Evolutionary conservation across 495 filamentous ascomycete genomes (phyloP).

Genomic region (Pyrenula massariospora): DNA sequence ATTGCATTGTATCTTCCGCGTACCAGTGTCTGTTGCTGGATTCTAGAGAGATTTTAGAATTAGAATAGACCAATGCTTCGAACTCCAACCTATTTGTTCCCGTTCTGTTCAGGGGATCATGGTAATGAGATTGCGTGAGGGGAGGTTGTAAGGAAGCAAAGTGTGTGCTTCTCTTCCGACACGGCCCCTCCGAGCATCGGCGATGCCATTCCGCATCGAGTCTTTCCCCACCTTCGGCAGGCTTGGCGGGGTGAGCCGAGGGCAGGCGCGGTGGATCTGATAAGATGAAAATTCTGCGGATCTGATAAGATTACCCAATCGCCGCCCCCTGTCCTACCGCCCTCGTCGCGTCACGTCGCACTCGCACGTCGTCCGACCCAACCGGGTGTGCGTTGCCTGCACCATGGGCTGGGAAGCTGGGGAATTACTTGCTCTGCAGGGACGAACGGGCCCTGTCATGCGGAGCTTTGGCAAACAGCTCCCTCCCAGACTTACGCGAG

Average conservation of each 20-base stretch:
- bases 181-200: background rate
- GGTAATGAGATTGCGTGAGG: too few species aligned
- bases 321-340: background rate
- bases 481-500: background rate
- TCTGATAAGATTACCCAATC: constrained; percentile 2
- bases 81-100: too few species aligned
- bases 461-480: background rate
- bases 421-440: background rate
- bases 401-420: background rate
- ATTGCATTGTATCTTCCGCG: too few species aligned
- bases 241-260: background rate
- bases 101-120: too few species aligned
- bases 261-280: background rate
- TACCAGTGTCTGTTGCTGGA: too few species aligned
- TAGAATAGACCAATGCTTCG: too few species aligned
- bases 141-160: too few species aligned
- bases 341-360: background rate
- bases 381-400: background rate
- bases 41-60: too few species aligned
- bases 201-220: background rate
- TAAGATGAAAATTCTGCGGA: constrained; percentile 1
- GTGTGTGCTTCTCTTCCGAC: background rate
- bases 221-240: background rate
- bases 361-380: background rate
- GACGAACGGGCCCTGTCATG: background rate